These are phyloP conservation scores for Tolypocladium endophyticum DNA, from an alignment of 2,329 filamentous ascomycete genomes.

Conservation along the genomic window DNA sequence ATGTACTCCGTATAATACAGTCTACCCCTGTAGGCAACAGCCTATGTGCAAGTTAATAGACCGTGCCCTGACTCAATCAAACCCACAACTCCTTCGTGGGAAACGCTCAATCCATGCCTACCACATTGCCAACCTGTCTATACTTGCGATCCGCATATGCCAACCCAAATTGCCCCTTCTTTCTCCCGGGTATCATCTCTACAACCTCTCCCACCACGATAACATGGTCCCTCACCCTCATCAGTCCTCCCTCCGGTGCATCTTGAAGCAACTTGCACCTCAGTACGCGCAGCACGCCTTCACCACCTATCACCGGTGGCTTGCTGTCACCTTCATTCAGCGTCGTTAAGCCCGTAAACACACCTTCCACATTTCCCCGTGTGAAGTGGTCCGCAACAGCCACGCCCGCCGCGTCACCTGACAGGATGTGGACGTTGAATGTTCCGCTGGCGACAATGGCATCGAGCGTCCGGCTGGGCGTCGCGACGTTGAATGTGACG, in stretches of 20 bases:
- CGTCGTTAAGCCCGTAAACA: constrained; percentile 26
- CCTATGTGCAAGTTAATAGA: background rate
- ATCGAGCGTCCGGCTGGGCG: constrained; percentile 44
- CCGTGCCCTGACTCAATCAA: background rate
- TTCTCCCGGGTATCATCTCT: constrained; percentile 27
- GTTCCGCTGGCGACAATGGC: constrained; percentile 31
- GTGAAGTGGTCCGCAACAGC: constrained; percentile 41
- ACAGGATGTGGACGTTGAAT: constrained; percentile 47
- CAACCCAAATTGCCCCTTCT: constrained; percentile 30
- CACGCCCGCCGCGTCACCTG: constrained; percentile 35
- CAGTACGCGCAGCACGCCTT: constrained; percentile 42
- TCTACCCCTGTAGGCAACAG: background rate
- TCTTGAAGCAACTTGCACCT: constrained; percentile 31
- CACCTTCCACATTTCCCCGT: constrained; percentile 31
- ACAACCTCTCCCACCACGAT: constrained; percentile 41
- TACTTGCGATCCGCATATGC: constrained; percentile 40
- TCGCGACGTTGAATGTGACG: constrained; percentile 46
- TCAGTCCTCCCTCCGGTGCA: constrained; percentile 26
- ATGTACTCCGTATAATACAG: background rate
- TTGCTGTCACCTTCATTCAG: constrained; percentile 7
- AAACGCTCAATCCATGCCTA: background rate
- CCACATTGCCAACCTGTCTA: constrained; percentile 26
- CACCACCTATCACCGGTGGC: constrained; percentile 34
- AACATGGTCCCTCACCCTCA: constrained; percentile 40
- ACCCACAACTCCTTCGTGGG: background rate